Evolutionary conservation across 78 protist genomes (phyloP).

Genomic region (Dictyostelium discoideum): DNA sequence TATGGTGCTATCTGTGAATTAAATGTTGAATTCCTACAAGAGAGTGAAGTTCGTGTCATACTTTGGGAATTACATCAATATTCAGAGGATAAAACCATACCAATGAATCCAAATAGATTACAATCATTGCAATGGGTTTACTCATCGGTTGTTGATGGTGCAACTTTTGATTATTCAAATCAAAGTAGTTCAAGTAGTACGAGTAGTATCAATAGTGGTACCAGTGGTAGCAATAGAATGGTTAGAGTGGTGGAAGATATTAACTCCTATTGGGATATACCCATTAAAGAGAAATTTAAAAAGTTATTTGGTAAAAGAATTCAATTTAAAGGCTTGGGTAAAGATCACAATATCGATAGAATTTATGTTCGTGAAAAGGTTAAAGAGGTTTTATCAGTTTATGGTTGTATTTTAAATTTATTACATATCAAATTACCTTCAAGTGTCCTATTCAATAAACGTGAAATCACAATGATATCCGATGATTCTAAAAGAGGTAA

Average conservation of each 20-base stretch:
- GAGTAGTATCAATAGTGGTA: not conserved
- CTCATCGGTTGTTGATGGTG: conserved; percentile 37
- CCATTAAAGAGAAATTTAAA: conserved; percentile 16
- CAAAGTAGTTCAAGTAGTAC: not conserved
- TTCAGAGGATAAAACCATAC: conserved; percentile 18
- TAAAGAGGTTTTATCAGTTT: conserved; percentile 16
- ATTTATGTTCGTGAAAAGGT: conserved; percentile 60
- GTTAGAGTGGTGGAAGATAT: not conserved
- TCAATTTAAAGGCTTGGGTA: conserved; percentile 60
- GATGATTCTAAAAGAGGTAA: conserved; percentile 70
- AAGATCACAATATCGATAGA: conserved; percentile 51
- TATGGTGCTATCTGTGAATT: conserved; percentile 53
- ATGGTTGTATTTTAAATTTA: conserved; percentile 12
- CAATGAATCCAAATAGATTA: conserved; percentile 49
- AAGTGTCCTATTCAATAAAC: conserved; percentile 24
- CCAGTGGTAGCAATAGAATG: not conserved
- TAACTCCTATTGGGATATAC: conserved; percentile 53
- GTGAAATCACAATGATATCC: conserved; percentile 58
- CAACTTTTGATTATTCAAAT: not conserved
- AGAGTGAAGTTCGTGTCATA: conserved; percentile 17
- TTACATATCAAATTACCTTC: conserved; percentile 40
- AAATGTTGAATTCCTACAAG: conserved; percentile 26
- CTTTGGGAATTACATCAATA: conserved; percentile 67
- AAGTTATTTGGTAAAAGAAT: conserved; percentile 33
- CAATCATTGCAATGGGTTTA: conserved; percentile 47